A percentile compares a stretch with the other conserved stretches of the same genome.
Conservation (phyloP, 257 asterid genomes). For the Fraxinus excelsior region DNA sequence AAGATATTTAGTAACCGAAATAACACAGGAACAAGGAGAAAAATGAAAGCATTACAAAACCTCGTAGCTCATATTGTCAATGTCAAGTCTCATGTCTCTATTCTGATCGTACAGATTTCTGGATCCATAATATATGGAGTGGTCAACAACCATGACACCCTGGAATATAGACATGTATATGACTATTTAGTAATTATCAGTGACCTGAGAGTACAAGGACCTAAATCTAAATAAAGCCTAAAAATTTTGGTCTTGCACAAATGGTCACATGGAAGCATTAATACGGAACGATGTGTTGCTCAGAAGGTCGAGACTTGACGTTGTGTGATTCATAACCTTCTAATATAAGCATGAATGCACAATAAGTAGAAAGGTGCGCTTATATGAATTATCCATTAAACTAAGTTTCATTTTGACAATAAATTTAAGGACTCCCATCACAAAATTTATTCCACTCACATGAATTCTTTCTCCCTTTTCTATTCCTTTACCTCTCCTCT, state of each 20-base stretch:
- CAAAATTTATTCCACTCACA: not conserved
- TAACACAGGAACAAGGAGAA: not conserved
- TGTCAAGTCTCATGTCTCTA: constrained; percentile 78
- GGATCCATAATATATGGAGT: constrained; percentile 52
- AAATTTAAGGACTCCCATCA: not conserved
- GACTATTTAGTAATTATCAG: not conserved
- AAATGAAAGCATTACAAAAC: constrained; percentile 29
- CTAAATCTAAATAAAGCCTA: not conserved
- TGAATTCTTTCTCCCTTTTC: not conserved
- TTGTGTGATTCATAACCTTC: not conserved
- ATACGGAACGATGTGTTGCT: not conserved
- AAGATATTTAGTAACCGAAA: constrained; percentile 14
- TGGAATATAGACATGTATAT: constrained; percentile 29
- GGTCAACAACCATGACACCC: constrained; percentile 52
- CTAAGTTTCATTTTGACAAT: not conserved
- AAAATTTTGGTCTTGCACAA: not conserved
- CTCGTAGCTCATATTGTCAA: constrained; percentile 87
- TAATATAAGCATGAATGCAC: not conserved
- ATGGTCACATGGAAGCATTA: not conserved
- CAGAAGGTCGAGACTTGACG: not conserved
- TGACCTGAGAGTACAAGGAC: constrained; percentile 4
- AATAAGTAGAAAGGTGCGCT: not conserved
- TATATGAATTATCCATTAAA: constrained; percentile 3
- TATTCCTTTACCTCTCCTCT: not conserved
- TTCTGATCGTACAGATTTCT: constrained; percentile 65